These are phyloP conservation scores for Isatis tinctoria DNA, from an alignment of 345 rosid genomes.

Conservation along the genomic window DNA sequence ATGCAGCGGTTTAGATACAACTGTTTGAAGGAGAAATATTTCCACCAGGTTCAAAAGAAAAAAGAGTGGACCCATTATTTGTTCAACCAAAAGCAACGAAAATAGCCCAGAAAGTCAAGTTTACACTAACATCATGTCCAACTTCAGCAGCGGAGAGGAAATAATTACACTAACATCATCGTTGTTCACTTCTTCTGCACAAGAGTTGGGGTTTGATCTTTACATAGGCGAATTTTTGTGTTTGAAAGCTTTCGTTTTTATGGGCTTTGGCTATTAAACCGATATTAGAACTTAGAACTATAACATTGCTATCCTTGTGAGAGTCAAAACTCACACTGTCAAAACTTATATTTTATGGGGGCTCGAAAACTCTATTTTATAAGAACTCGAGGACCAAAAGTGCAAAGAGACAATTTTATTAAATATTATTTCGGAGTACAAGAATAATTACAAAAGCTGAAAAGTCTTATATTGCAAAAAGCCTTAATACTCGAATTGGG, in stretches of 20 bases:
- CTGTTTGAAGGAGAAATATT: neutral
- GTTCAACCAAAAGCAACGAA: neutral
- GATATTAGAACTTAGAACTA: neutral
- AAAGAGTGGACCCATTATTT: neutral
- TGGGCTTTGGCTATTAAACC: neutral
- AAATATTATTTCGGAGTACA: too few species aligned
- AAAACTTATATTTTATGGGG: too few species aligned
- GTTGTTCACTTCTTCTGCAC: too few species aligned
- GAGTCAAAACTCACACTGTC: too few species aligned
- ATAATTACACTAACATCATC: too few species aligned
- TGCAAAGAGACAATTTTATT: too few species aligned
- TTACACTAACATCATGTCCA: slow-evolving; percentile 47
- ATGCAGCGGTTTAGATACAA: neutral
- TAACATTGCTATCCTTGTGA: neutral
- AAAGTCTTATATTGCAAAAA: too few species aligned
- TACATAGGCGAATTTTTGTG: neutral
- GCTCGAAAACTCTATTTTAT: too few species aligned
- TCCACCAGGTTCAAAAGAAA: neutral
- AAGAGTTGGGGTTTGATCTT: neutral
- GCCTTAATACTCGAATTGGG: too few species aligned
- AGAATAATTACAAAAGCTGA: too few species aligned
- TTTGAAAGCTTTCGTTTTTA: neutral
- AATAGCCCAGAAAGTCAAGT: slow-evolving; percentile 21
- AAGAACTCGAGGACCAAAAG: too few species aligned
- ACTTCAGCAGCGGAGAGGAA: slow-evolving; percentile 45